Percentiles rank a stretch among this genome's conserved stretches.
phyloP scores from a whole-genome alignment of 2,329 filamentous ascomycete genomes.

The Aspergillus caelatus region DNA sequence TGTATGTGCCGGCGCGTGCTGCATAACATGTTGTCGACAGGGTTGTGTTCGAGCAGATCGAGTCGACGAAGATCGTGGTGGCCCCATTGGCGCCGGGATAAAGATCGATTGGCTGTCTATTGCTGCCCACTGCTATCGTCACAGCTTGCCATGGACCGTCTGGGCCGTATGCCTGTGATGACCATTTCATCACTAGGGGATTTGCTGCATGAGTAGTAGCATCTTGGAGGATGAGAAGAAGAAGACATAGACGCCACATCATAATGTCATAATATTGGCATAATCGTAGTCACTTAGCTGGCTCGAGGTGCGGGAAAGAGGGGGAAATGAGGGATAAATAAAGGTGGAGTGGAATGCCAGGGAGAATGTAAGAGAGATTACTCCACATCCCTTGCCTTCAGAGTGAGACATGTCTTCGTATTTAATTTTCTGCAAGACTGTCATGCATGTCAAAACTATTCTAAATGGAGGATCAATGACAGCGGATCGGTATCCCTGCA shows the following conservation, averaged over 20 bases:
- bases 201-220: slow-evolving; percentile 5
- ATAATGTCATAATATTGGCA: not conserved
- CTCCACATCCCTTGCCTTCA: not conserved
- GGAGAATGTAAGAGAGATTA: not conserved
- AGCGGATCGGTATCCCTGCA: not conserved
- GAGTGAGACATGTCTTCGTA: not conserved
- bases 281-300: not conserved
- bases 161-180: slow-evolving; percentile 21
- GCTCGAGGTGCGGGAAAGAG: not conserved
- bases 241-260: slow-evolving; percentile 7
- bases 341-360: not conserved
- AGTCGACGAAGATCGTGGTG: slow-evolving; percentile 18
- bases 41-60: slow-evolving; percentile 20
- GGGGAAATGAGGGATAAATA: not conserved
- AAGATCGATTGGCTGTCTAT: slow-evolving; percentile 16
- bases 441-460: not conserved
- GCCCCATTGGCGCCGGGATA: slow-evolving; percentile 24
- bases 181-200: slow-evolving; percentile 22
- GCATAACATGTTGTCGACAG: slow-evolving; percentile 21
- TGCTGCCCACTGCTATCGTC: slow-evolving; percentile 19
- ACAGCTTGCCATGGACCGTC: slow-evolving; percentile 34
- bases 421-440: not conserved
- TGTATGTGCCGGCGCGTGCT: slow-evolving; percentile 16
- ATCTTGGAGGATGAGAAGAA: slow-evolving; percentile 2
- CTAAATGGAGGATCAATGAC: not conserved